Evolutionary conservation across 2,329 filamentous ascomycete genomes (phyloP).

Genomic region (Orbilia ellipsospora): DNA sequence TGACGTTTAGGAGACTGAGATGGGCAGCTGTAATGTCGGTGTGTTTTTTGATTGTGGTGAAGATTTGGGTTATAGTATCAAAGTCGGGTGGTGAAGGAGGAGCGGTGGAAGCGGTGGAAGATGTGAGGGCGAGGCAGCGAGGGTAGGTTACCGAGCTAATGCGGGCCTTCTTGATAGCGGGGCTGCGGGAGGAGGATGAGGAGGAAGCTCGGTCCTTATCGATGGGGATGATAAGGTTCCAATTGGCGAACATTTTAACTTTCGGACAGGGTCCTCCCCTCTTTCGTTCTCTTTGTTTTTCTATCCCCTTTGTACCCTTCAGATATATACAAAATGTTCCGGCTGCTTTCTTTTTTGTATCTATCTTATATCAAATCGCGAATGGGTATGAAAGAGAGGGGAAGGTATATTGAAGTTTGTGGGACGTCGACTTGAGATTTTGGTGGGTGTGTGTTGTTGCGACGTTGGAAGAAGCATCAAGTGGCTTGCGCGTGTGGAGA

Average conservation of each 20-base stretch:
- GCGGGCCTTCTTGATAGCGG: conserved; percentile 43
- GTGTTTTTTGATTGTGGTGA: conserved; percentile 43
- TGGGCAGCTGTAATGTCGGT: conserved; percentile 29
- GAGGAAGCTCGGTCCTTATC: conserved; percentile 33
- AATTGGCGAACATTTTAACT: conserved; percentile 40
- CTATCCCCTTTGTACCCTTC: no score
- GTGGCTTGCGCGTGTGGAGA: no score
- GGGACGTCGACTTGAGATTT: no score
- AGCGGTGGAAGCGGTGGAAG: background rate
- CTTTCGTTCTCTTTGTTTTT: no score
- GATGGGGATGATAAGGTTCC: conserved; percentile 46
- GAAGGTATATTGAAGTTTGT: no score
- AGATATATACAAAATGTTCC: no score
- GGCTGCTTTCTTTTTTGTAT: no score
- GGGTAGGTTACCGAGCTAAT: conserved; percentile 39
- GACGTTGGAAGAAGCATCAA: no score
- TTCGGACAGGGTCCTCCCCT: no score
- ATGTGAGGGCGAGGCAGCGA: conserved; percentile 38
- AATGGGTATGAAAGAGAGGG: no score
- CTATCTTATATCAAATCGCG: no score
- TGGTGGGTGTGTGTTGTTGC: no score
- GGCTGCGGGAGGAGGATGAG: conserved; percentile 12
- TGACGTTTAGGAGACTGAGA: conserved; percentile 43
- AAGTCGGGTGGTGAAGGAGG: conserved; percentile 16
- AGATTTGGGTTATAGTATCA: conserved; percentile 17